Evolutionary conservation across 2,329 filamentous ascomycete genomes (phyloP).

Genomic region (Periconia sp.): DNA sequence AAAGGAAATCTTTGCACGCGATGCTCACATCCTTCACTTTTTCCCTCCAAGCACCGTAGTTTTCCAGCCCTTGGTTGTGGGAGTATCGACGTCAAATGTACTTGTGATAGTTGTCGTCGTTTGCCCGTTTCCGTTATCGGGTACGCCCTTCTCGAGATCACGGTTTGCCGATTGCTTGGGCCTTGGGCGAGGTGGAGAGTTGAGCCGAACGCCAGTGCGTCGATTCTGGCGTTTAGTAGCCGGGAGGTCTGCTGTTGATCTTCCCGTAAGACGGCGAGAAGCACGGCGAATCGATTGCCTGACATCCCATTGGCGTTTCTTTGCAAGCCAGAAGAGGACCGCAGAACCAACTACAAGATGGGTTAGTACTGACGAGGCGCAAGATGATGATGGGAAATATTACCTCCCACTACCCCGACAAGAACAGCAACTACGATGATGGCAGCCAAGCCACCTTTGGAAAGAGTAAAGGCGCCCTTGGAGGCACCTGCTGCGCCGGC

Average conservation of each 20-base stretch:
- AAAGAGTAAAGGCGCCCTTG: constrained; percentile 66
- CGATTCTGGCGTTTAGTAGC: constrained; percentile 41
- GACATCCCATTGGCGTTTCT: constrained; percentile 84
- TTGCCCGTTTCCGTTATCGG: constrained; percentile 37
- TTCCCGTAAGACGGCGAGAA: constrained; percentile 53
- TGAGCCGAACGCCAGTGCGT: constrained; percentile 42
- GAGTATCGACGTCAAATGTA: constrained; percentile 35
- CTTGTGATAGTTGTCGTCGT: constrained; percentile 45
- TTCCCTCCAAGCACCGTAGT: constrained; percentile 1
- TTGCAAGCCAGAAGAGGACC: constrained; percentile 77
- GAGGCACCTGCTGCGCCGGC: constrained; percentile 71
- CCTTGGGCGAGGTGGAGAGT: constrained; percentile 39
- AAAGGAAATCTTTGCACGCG: neutral
- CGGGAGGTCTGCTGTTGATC: constrained; percentile 32
- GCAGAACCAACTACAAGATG: constrained; percentile 63
- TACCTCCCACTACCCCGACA: constrained; percentile 63
- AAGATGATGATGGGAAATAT: constrained; percentile 39
- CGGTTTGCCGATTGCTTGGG: constrained; percentile 13
- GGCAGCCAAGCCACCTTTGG: constrained; percentile 72
- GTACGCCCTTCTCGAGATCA: constrained; percentile 35
- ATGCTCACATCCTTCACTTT: neutral
- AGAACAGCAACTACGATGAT: constrained; percentile 76
- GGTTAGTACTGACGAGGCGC: constrained; percentile 21
- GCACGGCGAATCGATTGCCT: constrained; percentile 74
- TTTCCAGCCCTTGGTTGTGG: constrained; percentile 22